phyloP scores from a whole-genome alignment of 2,329 filamentous ascomycete species.

The Ceratocystis colombiana region DNA sequence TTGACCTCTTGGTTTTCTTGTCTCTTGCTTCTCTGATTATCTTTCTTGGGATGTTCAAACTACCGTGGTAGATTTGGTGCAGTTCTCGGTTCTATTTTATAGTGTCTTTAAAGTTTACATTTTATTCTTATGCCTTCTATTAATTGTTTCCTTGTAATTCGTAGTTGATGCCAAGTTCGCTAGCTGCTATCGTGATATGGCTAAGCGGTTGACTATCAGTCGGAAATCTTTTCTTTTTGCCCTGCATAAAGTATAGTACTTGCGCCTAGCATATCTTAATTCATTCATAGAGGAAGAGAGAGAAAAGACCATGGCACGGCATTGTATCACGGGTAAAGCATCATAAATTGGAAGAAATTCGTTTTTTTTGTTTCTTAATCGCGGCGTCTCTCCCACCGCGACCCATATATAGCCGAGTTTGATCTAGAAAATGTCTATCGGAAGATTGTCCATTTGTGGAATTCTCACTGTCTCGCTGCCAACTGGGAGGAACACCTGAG shows the following conservation, averaged over 20 bases:
- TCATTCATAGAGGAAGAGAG: background rate
- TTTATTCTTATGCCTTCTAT: background rate
- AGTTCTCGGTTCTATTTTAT: constrained; percentile 4
- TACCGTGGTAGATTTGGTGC: background rate
- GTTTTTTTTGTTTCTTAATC: constrained; percentile 9
- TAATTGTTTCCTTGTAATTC: background rate
- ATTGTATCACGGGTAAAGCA: background rate
- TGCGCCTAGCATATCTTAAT: no score
- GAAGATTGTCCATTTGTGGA: constrained; percentile 9
- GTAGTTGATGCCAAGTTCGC: background rate
- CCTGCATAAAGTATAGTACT: no score
- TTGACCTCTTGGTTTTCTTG: background rate
- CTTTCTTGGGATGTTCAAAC: background rate
- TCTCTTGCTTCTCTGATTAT: constrained; percentile 4
- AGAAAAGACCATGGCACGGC: background rate
- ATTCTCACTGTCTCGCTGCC: constrained; percentile 5
- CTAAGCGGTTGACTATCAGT: no score
- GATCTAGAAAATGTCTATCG: background rate
- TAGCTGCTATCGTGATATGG: background rate
- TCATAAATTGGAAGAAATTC: background rate
- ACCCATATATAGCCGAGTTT: constrained; percentile 3
- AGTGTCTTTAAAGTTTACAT: constrained; percentile 5
- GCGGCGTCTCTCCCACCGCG: constrained; percentile 20
- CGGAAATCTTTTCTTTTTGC: no score
- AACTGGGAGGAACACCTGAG: background rate